Evolutionary conservation across 2,329 filamentous ascomycete genomes (phyloP), one percentile per base, ranked within the genome.

Genomic region (Grosmannia penicillata): DNA sequence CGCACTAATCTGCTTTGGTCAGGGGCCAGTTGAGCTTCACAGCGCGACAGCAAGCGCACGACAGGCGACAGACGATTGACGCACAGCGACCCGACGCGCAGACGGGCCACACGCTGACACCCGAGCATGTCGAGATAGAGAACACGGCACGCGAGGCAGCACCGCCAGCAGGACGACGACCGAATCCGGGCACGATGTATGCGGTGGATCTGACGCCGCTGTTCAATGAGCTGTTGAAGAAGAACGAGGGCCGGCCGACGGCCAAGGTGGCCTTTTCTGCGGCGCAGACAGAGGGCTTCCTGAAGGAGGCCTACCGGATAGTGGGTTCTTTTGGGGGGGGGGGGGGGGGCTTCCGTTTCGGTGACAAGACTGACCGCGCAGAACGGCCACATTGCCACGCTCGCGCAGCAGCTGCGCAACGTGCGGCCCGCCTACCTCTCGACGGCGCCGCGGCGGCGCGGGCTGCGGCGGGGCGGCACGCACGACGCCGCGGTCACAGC

Each of bases 271-370:
- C 53, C 45, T 65, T 65, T 46, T 62, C 56, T 40, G 49, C 65
- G 35, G 62, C 70, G 47, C 68, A 59, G 48, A 70, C 91, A 36
- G 83, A 95, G 55, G 81, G 82, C 51, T 98, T 96, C 55, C 65
- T 96, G 25, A 86, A 89, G 54, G 89, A 96, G 60, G 91, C 91
- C 38, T 91, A 93, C 60, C 75, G 81, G 55, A 95, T 96, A 57
- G 87, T 93, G 63, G 52, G 70, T 57, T n/a, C n/a, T n/a, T n/a
- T n/a, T n/a, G n/a, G 36, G 32, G 9, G 7, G 15, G 8, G 15
- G 8, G 13, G 24, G 33, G 11, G 18, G 7, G 18, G n/a, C n/a
- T n/a, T n/a, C n/a, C n/a, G 15, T 5, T n/a, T 29, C 4, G 23
- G 17, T 10, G 14, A 4, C n/a, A 17, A 27, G 25, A n/a, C 5